These are phyloP conservation scores for Metschnikowia gruessii DNA, from an alignment of 805 yeast genomes.

Conservation along the genomic window DNA sequence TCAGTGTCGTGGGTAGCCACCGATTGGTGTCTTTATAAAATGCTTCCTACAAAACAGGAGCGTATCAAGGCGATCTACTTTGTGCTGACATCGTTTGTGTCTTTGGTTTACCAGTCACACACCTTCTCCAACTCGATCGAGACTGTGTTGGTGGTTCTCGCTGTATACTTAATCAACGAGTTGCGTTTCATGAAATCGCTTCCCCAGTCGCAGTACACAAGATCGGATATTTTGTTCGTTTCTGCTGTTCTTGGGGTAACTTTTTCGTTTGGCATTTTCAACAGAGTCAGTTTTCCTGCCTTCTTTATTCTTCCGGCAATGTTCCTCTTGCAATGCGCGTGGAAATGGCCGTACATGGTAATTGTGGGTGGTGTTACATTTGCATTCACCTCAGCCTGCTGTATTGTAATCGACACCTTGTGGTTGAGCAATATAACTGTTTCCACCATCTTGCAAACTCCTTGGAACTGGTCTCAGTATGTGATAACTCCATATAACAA, in stretches of 20 bases:
- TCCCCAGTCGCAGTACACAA: slow-evolving; percentile 12
- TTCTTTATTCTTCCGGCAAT: slow-evolving; percentile 66
- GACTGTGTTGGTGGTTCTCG: slow-evolving; percentile 51
- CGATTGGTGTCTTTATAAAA: slow-evolving; percentile 43
- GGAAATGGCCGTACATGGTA: slow-evolving; percentile 32
- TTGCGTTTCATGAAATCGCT: slow-evolving; percentile 25
- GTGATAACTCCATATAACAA: slow-evolving; percentile 78
- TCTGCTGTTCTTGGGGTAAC: slow-evolving; percentile 39
- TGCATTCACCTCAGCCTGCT: slow-evolving; percentile 28
- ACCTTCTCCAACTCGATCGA: slow-evolving; percentile 89
- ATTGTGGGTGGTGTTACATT: slow-evolving; percentile 32
- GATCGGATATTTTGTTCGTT: slow-evolving; percentile 23
- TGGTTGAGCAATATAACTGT: slow-evolving; percentile 26
- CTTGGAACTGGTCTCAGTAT: slow-evolving; percentile 23
- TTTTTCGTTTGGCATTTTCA: slow-evolving; percentile 69
- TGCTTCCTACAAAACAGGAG: slow-evolving; percentile 50
- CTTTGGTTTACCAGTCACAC: slow-evolving; percentile 79
- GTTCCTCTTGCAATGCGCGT: slow-evolving; percentile 43
- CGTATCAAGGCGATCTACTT: slow-evolving; percentile 47
- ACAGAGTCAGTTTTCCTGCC: slow-evolving; percentile 78
- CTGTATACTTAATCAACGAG: slow-evolving; percentile 49
- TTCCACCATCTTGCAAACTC: slow-evolving; percentile 7
- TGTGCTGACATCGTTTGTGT: slow-evolving; percentile 60
- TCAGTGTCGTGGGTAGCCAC: slow-evolving; percentile 34
- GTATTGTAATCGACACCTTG: slow-evolving; percentile 55